phyloP scores from a whole-genome alignment of 179 eudicot species.

The Beta macrorhiza region DNA sequence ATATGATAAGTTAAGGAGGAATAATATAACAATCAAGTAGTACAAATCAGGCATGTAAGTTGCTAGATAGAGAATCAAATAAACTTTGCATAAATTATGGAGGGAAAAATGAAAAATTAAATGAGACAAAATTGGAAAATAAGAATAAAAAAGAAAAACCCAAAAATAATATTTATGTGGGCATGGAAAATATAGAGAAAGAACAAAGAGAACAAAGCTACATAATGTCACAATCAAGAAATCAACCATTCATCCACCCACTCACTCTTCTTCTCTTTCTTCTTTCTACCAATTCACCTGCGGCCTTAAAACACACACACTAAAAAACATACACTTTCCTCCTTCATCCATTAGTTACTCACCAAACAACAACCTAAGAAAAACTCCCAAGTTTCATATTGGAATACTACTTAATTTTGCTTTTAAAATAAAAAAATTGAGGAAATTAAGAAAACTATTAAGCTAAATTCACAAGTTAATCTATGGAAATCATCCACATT shows the following conservation, averaged over 20 bases:
- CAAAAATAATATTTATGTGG: background rate
- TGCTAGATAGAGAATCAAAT: background rate
- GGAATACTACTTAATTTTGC: background rate
- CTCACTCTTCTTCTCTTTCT: conserved; percentile 15
- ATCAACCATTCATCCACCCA: conserved; percentile 15
- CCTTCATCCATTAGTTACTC: background rate
- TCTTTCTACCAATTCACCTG: conserved; percentile 22
- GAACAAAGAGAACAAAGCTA: conserved; percentile 28
- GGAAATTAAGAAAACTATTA: too few species aligned
- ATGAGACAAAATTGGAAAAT: background rate
- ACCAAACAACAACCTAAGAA: background rate
- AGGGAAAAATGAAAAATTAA: background rate
- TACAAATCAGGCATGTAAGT: background rate
- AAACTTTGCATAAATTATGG: background rate
- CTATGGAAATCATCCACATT: too few species aligned
- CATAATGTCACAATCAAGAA: conserved; percentile 24
- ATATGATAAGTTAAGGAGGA: background rate
- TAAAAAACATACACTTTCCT: background rate
- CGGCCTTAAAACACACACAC: background rate
- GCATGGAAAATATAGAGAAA: conserved; percentile 18
- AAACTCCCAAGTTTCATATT: background rate
- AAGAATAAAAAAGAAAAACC: background rate
- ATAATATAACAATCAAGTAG: background rate
- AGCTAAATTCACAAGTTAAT: too few species aligned
- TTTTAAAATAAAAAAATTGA: background rate